A percentile compares a stretch with the other conserved stretches of the same genome.
These are phyloP conservation scores for Suhomyces prunicola DNA, from an alignment of 805 yeast species.

Conservation along the genomic window DNA sequence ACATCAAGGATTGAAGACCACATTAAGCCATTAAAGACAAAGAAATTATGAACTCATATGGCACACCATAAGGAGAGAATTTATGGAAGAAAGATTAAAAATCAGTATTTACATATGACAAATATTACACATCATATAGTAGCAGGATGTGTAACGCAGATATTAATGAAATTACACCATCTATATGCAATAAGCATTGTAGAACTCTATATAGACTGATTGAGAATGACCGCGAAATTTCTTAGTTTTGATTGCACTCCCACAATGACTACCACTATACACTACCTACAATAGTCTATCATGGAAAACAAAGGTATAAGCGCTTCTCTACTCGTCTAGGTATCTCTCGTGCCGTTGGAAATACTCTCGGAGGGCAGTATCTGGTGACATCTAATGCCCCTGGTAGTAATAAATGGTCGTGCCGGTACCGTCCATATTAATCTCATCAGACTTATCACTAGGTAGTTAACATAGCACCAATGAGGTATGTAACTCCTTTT, in stretches of 20 bases:
- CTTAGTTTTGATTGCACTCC: no score
- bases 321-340: no score
- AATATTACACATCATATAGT: no score
- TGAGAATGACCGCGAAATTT: neutral
- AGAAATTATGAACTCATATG: neutral
- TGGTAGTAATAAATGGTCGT: neutral
- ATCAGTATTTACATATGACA: no score
- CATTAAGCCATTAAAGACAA: neutral
- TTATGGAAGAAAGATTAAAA: neutral
- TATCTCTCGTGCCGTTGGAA: neutral
- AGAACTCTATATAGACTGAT: neutral
- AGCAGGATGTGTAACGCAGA: no score
- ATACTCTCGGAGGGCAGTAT: neutral
- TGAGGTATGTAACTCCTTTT: slow-evolving; percentile 10
- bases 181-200: neutral
- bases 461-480: neutral
- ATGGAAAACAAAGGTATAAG: neutral
- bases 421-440: neutral
- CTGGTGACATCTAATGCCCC: no score
- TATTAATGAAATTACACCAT: no score
- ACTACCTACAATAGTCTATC: neutral
- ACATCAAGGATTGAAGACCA: no score
- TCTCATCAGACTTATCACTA: neutral
- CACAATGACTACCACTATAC: neutral
- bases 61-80: neutral